Evolutionary conservation across 495 filamentous ascomycete genomes (phyloP), one percentile per base, ranked within the genome.

Genomic region (Penicillium macrosclerotiorum): DNA sequence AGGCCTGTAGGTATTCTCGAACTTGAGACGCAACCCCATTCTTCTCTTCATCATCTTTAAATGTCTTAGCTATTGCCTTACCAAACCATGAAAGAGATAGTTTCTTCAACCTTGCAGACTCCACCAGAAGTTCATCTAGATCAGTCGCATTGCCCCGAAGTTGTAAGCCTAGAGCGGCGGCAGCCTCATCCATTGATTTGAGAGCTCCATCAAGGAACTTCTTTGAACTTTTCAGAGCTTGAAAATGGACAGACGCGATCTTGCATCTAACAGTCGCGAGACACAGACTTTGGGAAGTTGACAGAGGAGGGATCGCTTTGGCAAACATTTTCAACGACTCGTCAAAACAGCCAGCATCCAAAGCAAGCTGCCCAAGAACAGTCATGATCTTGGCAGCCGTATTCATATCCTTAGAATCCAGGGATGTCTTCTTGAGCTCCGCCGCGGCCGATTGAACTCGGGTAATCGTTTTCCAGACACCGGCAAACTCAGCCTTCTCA

Each of bases 91-190:
- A 66, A 49, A 84, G 76, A 0, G 78, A 75, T 13, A 79, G 61
- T 53, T 81, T 85, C 49, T 86, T 78, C 18, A 83, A 71, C 27
- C 67, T 72, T 19, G 78, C 82, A n/a, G 87, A 69, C 46, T 81
- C 83, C 11, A 74, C 64, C 11, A 90, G 59, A 1, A 91, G 67
- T 23, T 88, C 84, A 51, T 90, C 85, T n/a, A 91, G 60, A 42
- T 88, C 85, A 8, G 60, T 57, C 3, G 73, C 60, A 11, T 79
- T 83, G 1, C 87, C 87, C 45, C 80, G 77, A 11, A 89, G 57
- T 0, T 79, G 71, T n/a, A 81, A 68, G 7, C 79, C 75, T 11
- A 86, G 45, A 0, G 83, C 73, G 34, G 71, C 62, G 4, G 65
- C 62, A 1, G 69, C 67, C 23, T 69, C 62, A 11, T 54, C 47